Conservation (phyloP, 140 eudicot genomes). For the Cichorium intybus region DNA sequence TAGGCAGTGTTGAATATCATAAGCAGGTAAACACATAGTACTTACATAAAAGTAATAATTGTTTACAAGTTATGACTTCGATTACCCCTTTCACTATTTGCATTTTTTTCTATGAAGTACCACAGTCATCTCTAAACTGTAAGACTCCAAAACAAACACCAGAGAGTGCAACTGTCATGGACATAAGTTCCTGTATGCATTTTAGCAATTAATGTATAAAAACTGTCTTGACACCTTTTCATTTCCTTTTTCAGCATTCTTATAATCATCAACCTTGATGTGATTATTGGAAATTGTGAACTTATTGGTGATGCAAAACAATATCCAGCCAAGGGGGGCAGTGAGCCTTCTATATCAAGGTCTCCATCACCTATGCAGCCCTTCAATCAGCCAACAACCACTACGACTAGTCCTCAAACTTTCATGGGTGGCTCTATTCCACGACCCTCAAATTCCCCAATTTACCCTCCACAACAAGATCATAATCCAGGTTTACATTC, state of each 20-base stretch:
- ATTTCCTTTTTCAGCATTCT: slow-evolving; percentile 56
- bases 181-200: no score
- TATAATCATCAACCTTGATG: slow-evolving; percentile 42
- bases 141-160: no score
- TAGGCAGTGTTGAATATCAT: no score
- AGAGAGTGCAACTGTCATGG: no score
- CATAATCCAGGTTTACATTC: slow-evolving; percentile 32
- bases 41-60: no score
- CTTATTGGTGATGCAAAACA: slow-evolving; percentile 61
- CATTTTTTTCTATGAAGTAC: no score
- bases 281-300: slow-evolving; percentile 47
- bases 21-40: no score
- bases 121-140: no score
- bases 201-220: not conserved
- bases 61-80: no score
- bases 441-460: slow-evolving; percentile 30
- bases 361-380: slow-evolving; percentile 37
- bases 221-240: slow-evolving; percentile 18
- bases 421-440: slow-evolving; percentile 27
- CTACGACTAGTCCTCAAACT: slow-evolving; percentile 31
- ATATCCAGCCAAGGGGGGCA: slow-evolving; percentile 14
- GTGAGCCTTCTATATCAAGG: slow-evolving; percentile 32
- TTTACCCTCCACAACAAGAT: slow-evolving; percentile 35
- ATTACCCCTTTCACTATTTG: no score
- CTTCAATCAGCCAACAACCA: slow-evolving; percentile 38